Evolutionary conservation across 2,329 filamentous ascomycete genomes (phyloP).

Genomic region (Ascomycota sp.): DNA sequence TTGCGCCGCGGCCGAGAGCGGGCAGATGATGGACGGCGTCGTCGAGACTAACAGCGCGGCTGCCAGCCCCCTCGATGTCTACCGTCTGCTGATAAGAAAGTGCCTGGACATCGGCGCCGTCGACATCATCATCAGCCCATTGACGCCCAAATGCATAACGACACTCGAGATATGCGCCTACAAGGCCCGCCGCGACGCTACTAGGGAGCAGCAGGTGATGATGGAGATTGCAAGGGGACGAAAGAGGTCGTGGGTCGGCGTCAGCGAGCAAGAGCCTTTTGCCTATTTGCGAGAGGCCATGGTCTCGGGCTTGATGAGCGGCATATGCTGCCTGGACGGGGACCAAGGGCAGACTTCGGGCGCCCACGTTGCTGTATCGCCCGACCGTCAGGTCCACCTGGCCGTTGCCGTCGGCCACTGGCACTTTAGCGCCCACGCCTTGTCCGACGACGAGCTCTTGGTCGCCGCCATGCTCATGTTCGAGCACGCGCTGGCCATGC

Average conservation of each 20-base stretch:
- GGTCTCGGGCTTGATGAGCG: conserved; percentile 78
- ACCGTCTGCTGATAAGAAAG: conserved; percentile 33
- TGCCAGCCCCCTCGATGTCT: conserved; percentile 8
- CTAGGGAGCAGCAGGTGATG: conserved; percentile 51
- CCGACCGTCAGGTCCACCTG: conserved; percentile 44
- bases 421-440: conserved; percentile 79
- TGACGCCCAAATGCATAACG: conserved; percentile 53
- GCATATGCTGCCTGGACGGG: conserved; percentile 58
- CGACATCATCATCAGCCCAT: conserved; percentile 65
- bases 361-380: conserved; percentile 46
- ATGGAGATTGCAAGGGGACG: conserved; percentile 53
- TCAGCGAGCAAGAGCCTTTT: conserved; percentile 69
- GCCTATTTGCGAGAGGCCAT: conserved; percentile 81
- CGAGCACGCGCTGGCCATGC: conserved; percentile 65
- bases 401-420: conserved; percentile 54
- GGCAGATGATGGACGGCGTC: conserved; percentile 17
- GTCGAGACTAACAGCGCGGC: conserved; percentile 14
- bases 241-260: conserved; percentile 81
- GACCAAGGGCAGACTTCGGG: conserved; percentile 39
- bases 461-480: conserved; percentile 77
- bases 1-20: conserved; percentile 7
- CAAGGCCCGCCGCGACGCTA: conserved; percentile 56
- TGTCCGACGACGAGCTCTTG: conserved; percentile 75
- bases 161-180: conserved; percentile 69
- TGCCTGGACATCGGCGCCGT: conserved; percentile 74